Percentiles rank a stretch among this genome's conserved stretches.
phyloP scores from a whole-genome alignment of 768 basidiomycete genomes.

The Kwoniella heveanensis region DNA sequence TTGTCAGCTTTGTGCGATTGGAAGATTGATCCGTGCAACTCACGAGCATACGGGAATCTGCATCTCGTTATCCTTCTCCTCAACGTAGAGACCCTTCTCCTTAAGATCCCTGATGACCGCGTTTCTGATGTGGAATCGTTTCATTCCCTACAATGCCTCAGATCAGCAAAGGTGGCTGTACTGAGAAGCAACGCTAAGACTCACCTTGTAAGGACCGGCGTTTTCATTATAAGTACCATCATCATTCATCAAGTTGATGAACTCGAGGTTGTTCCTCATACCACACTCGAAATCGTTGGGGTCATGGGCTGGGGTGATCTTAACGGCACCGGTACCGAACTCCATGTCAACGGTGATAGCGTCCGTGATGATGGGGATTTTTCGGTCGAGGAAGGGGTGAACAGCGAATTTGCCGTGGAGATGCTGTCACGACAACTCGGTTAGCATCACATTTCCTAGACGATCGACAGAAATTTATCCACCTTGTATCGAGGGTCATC shows the following conservation, averaged over 20 bases:
- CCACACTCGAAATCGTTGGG: conserved; percentile 97
- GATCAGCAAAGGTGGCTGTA: conserved; percentile 20
- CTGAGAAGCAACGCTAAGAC: conserved; percentile 6
- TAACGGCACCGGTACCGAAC: conserved; percentile 97
- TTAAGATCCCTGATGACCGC: conserved; percentile 81
- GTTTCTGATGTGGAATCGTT: conserved; percentile 88
- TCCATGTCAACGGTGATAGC: conserved; percentile 82
- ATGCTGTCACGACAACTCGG: conserved; percentile 61
- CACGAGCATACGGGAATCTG: conserved; percentile 89
- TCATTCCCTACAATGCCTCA: conserved; percentile 71
- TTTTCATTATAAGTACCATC: conserved; percentile 94
- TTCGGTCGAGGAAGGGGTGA: conserved; percentile 85
- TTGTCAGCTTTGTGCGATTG: not conserved
- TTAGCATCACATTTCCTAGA: not conserved
- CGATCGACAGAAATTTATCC: conserved; percentile 3
- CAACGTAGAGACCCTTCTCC: conserved; percentile 79
- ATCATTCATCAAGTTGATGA: conserved; percentile 93
- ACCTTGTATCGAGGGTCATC: conserved; percentile 86
- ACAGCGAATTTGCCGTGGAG: conserved; percentile 87
- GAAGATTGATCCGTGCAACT: no score
- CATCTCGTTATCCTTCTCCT: conserved; percentile 96
- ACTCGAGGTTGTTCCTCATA: conserved; percentile 78
- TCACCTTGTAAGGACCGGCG: conserved; percentile 75
- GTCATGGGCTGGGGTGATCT: conserved; percentile 98
- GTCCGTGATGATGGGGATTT: conserved; percentile 85